These are phyloP conservation scores for Mortierella sp. DNA, from an alignment of 371 early-diverging fungal genomes.

Conservation along the genomic window DNA sequence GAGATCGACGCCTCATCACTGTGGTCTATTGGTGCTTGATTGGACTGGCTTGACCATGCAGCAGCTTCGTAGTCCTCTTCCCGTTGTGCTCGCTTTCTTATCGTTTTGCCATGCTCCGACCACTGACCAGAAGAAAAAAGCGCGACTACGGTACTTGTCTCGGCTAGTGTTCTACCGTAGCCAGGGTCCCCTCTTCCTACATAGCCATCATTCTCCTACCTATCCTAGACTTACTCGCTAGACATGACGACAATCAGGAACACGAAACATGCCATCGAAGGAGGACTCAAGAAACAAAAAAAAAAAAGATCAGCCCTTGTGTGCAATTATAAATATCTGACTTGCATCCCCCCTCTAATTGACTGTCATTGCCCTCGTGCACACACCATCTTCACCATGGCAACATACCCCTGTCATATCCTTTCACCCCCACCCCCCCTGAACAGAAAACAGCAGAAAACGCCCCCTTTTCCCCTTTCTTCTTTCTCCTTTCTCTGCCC, in stretches of 20 bases:
- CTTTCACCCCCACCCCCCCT: too few relatives aligned
- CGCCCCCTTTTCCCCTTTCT: not conserved
- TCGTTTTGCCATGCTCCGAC: not conserved
- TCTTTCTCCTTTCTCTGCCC: not conserved
- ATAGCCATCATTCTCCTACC: too few relatives aligned
- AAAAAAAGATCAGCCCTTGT: not conserved
- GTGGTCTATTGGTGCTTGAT: not conserved
- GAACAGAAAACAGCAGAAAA: too few relatives aligned
- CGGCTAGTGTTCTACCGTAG: not conserved
- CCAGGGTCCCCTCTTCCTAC: not conserved
- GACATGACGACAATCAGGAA: too few relatives aligned
- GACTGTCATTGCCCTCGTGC: not conserved
- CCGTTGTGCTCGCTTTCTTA: not conserved
- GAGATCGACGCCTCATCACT: slow-evolving; percentile 2
- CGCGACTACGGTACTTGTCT: not conserved
- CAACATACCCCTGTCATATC: not conserved
- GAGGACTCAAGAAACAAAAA: not conserved
- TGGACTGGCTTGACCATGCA: not conserved
- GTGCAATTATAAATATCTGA: not conserved
- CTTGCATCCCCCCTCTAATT: not conserved
- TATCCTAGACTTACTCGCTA: too few relatives aligned
- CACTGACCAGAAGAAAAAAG: too few relatives aligned
- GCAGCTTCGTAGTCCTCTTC: not conserved
- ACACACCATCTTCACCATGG: not conserved
- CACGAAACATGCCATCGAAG: not conserved